A percentile compares a stretch with the other conserved stretches of the same genome.
Conservation (phyloP, 768 basidiomycete species). For the Dictyophora rubrovolvata region DNA sequence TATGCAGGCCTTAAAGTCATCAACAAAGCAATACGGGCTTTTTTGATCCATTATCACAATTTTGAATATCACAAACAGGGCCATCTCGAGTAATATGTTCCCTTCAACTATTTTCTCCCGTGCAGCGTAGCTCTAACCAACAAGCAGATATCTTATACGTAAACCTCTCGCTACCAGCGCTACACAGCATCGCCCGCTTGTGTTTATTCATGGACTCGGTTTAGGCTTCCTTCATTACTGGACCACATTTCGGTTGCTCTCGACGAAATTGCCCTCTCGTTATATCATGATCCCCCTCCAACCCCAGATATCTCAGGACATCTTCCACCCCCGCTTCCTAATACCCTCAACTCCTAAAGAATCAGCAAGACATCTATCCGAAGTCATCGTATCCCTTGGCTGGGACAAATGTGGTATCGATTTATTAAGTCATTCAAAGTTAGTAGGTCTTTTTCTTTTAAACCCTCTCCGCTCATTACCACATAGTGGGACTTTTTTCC, state of each 20-base stretch:
- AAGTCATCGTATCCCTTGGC: constrained; percentile 48
- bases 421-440: constrained; percentile 86
- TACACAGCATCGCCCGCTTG: constrained; percentile 52
- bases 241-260: constrained; percentile 46
- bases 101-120: no score
- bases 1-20: constrained; percentile 42
- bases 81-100: constrained; percentile 53
- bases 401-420: constrained; percentile 64
- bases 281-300: constrained; percentile 74
- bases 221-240: constrained; percentile 69
- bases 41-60: constrained; percentile 32
- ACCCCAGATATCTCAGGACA: constrained; percentile 76
- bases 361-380: constrained; percentile 45
- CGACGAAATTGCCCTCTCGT: constrained; percentile 46
- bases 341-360: constrained; percentile 57
- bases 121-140: no score
- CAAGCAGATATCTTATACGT: constrained; percentile 42
- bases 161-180: constrained; percentile 31
- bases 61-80: constrained; percentile 40
- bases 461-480: not conserved
- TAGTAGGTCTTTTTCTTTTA: constrained; percentile 13
- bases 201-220: constrained; percentile 86
- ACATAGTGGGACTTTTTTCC: constrained; percentile 64
- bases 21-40: constrained; percentile 39
- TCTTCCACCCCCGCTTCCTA: constrained; percentile 70